A percentile compares a stretch with the other conserved stretches of the same genome.
These are phyloP conservation scores for Aphanomyces stellatus DNA, from an alignment of 352 stramenopile species.

Conservation along the genomic window DNA sequence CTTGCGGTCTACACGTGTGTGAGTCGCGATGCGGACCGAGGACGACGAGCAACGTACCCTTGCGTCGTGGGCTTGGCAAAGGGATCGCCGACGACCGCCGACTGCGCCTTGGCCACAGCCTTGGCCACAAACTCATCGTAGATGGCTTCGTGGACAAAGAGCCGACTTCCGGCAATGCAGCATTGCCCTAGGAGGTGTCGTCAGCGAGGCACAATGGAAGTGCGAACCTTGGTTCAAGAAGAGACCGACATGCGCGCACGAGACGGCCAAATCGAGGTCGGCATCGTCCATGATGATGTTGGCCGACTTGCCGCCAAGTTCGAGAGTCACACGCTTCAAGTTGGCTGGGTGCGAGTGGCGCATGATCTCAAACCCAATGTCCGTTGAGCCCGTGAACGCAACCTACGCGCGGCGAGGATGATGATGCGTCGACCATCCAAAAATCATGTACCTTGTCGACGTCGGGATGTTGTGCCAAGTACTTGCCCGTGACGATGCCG, in stretches of 20 bases:
- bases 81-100: constrained; percentile 45
- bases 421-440: background rate
- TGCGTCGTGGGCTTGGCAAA: constrained; percentile 33
- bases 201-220: background rate
- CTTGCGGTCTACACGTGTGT: constrained; percentile 46
- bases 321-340: constrained; percentile 66
- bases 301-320: constrained; percentile 70
- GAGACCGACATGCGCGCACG: constrained; percentile 46
- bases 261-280: constrained; percentile 53
- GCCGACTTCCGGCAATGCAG: constrained; percentile 68
- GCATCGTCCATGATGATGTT: constrained; percentile 66
- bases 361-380: constrained; percentile 56
- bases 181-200: constrained; percentile 42
- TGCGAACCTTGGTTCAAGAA: constrained; percentile 62
- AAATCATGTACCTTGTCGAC: constrained; percentile 50
- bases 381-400: constrained; percentile 63
- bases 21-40: no score
- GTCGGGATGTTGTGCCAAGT: constrained; percentile 38
- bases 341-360: constrained; percentile 37
- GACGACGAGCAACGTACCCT: constrained; percentile 22
- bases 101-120: constrained; percentile 40
- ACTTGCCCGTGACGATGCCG: constrained; percentile 28
- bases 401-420: constrained; percentile 28
- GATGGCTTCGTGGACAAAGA: constrained; percentile 87
- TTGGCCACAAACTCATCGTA: constrained; percentile 80